Evolutionary conservation across 352 stramenopile species (phyloP).

Genomic region (Phytophthora cajani): DNA sequence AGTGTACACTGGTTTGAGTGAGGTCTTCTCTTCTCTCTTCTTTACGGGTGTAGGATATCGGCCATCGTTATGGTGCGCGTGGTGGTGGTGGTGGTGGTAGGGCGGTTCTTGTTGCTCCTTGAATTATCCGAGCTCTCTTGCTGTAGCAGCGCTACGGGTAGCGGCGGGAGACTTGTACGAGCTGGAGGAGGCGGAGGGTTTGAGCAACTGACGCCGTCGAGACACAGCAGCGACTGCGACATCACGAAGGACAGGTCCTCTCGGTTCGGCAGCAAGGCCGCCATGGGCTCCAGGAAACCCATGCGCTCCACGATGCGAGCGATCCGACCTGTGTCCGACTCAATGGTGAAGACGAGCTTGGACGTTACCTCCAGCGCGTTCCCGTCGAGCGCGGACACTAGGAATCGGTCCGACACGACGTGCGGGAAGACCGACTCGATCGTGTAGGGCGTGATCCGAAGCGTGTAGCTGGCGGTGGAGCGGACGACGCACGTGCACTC

Average conservation of each 20-base stretch:
- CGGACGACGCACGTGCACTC: constrained; percentile 13
- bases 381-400: constrained; percentile 10
- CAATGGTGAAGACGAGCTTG: constrained; percentile 13
- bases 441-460: constrained; percentile 20
- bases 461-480: constrained; percentile 22
- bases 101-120: not conserved
- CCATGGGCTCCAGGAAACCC: constrained; percentile 13
- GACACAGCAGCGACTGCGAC: constrained; percentile 6
- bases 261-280: constrained; percentile 2
- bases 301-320: constrained; percentile 13
- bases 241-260: constrained; percentile 21
- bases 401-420: not conserved
- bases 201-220: constrained; percentile 2
- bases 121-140: not conserved
- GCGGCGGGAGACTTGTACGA: not conserved
- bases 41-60: constrained; percentile 14
- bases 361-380: constrained; percentile 14
- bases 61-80: constrained; percentile 15
- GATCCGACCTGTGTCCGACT: constrained; percentile 7
- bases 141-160: not conserved
- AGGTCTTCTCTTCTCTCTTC: not conserved
- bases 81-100: constrained; percentile 4
- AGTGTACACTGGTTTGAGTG: not conserved
- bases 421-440: constrained; percentile 26
- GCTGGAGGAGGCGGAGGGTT: not conserved